Evolutionary conservation across 768 basidiomycete species (phyloP), one percentile per base, ranked within the genome.

Genomic region (Pulveroboletus sp.): DNA sequence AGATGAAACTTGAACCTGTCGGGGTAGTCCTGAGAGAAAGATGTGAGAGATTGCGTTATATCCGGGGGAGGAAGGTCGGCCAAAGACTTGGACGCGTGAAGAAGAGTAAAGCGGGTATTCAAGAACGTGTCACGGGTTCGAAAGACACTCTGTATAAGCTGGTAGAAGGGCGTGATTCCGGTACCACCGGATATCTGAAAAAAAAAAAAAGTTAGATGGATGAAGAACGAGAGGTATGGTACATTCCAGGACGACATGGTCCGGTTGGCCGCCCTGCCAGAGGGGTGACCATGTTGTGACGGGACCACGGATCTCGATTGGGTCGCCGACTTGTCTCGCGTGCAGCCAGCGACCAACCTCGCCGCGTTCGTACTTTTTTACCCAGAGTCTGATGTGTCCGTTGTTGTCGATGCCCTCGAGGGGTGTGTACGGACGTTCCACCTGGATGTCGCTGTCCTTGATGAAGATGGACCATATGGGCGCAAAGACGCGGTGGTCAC

Each of bases 381-480:
- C 74, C 90, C 90, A 93, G 43, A 93, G 80, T 32, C 71, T 71
- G 73, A 93, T 84, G 39, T 72, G 70, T 0, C 89, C 88, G 11
- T 81, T 62, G 45, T 75, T 69, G 43, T 86, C 83, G 20, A 90
- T 70, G 19, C 90, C 85, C 52, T 82, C 74, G 40, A 93, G 69
- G 5, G 90, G 90, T 5, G 91, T 93, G 61, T 92, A 93, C 12
- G 88, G 83, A 45, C 90, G 69, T 60, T 93, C 90, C 27, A 92
- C 87, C 66, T 92, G 90, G 19, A 93, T 90, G 57, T 91, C 90
- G 53, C 85, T 84, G 62, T 93, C 88, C 62, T 92, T 93, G 62
- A 92, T 73, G 64, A 76, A 92, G 12, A 93, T 70, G 33, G 87
- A 87, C 79, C 82, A 92, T 50, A 90, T 80, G 76, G 79, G 51